phyloP scores from a whole-genome alignment of 495 filamentous ascomycete genomes.

The Penicillium egyptiacum region DNA sequence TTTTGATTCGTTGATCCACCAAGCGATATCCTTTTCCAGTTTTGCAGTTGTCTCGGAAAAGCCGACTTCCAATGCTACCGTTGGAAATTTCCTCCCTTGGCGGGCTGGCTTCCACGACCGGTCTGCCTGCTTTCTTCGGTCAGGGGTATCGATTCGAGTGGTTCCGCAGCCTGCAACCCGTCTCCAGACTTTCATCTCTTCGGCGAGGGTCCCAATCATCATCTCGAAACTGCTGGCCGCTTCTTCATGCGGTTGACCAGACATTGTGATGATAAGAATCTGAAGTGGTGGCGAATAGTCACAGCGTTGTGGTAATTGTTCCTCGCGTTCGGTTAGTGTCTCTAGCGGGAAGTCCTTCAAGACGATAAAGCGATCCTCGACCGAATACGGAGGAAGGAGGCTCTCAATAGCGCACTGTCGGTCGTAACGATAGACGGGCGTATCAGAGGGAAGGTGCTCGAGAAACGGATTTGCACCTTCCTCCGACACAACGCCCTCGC shows the following conservation, averaged over 20 bases:
- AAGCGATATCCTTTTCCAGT: constrained; percentile 6
- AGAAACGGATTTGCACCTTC: not conserved
- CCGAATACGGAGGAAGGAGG: not conserved
- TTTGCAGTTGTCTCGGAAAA: constrained; percentile 6
- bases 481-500: not conserved
- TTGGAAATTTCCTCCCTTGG: constrained; percentile 11
- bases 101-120: constrained; percentile 2
- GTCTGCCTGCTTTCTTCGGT: constrained; percentile 9
- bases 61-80: constrained; percentile 7
- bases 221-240: not conserved
- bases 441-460: not conserved
- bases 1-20: constrained; percentile 10
- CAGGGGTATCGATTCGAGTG: not conserved
- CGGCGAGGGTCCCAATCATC: not conserved
- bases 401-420: not conserved
- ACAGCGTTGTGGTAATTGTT: constrained; percentile 1
- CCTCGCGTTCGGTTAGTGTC: not conserved
- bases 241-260: not conserved
- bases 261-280: constrained; percentile 12
- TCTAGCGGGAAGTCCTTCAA: not conserved
- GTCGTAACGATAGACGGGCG: not conserved
- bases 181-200: not conserved
- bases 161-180: not conserved
- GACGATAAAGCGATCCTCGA: not conserved
- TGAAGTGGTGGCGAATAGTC: constrained; percentile 11